A percentile compares a stretch with the other conserved stretches of the same genome.
Evolutionary conservation across 208 protist genomes (phyloP).

Genomic region (Leishmania gerbilli): DNA sequence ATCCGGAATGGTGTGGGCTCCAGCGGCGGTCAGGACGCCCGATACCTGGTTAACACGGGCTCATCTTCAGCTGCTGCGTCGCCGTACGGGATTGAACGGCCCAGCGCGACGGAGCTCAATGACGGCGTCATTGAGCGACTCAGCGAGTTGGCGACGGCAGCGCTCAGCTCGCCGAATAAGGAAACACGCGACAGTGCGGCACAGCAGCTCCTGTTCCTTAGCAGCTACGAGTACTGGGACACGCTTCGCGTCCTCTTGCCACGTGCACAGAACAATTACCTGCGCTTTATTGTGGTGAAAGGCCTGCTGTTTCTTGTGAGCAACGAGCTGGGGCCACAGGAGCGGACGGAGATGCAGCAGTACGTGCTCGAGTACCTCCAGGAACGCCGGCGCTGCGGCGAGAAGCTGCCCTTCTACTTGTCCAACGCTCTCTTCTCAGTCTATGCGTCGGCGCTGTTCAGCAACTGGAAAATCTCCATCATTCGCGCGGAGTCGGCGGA

Average conservation of each 20-base stretch:
- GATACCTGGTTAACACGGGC: not conserved
- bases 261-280: slow-evolving; percentile 55
- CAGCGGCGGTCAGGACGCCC: not conserved
- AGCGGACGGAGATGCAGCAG: slow-evolving; percentile 67
- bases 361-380: slow-evolving; percentile 69
- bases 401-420: slow-evolving; percentile 62
- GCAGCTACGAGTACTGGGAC: slow-evolving; percentile 84
- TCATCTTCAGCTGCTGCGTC: not conserved
- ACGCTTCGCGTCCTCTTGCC: slow-evolving; percentile 59
- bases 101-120: slow-evolving; percentile 11
- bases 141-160: slow-evolving; percentile 36
- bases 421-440: slow-evolving; percentile 71
- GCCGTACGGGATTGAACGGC: not conserved
- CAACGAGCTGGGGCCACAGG: slow-evolving; percentile 85
- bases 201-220: slow-evolving; percentile 73
- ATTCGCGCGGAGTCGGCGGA: slow-evolving; percentile 38
- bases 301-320: slow-evolving; percentile 84
- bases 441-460: slow-evolving; percentile 69
- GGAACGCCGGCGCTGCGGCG: slow-evolving; percentile 32
- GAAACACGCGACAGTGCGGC: slow-evolving; percentile 54
- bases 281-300: slow-evolving; percentile 85
- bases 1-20: not conserved
- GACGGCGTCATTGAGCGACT: slow-evolving; percentile 34
- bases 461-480: slow-evolving; percentile 76
- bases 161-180: slow-evolving; percentile 68